phyloP scores from a whole-genome alignment of 2,329 filamentous ascomycete species.

The Chalaropsis ovoidea region DNA sequence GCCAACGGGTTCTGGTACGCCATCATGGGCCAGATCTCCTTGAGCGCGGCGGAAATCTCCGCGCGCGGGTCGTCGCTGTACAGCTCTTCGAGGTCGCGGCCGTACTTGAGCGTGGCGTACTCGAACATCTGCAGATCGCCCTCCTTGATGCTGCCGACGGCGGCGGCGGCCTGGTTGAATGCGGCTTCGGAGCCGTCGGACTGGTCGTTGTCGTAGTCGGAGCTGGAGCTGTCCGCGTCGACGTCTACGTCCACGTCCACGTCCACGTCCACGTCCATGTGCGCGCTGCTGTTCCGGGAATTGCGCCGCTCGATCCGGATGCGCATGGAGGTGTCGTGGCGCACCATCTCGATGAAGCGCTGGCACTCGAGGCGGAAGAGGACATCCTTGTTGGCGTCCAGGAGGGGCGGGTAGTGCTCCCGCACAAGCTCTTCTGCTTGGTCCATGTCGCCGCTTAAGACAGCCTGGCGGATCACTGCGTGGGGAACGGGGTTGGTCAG shows the following conservation, averaged over 20 bases:
- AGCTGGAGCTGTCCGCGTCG: constrained; percentile 29
- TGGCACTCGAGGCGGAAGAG: constrained; percentile 80
- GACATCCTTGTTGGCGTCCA: constrained; percentile 70
- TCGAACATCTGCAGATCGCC: constrained; percentile 44
- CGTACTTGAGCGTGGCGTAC: constrained; percentile 64
- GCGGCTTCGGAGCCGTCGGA: background rate
- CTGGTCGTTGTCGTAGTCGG: constrained; percentile 9
- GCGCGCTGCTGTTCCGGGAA: background rate
- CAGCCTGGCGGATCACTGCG: constrained; percentile 71
- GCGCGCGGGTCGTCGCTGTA: constrained; percentile 61
- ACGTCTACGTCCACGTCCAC: background rate
- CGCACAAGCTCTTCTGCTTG: constrained; percentile 73
- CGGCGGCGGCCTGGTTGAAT: background rate
- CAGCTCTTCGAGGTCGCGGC: constrained; percentile 64
- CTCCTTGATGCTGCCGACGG: background rate
- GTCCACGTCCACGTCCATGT: background rate
- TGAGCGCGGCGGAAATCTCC: constrained; percentile 62
- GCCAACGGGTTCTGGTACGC: constrained; percentile 74
- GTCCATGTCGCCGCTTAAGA: constrained; percentile 88
- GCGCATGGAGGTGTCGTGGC: constrained; percentile 44
- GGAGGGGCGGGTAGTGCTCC: constrained; percentile 66
- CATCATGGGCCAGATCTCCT: constrained; percentile 78
- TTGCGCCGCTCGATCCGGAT: constrained; percentile 31
- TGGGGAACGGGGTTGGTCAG: background rate
- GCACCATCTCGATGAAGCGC: constrained; percentile 93